Base-by-base conservation (phyloP, 371 early-diverging fungal genomes). In the Mucor mucedo region DNA sequence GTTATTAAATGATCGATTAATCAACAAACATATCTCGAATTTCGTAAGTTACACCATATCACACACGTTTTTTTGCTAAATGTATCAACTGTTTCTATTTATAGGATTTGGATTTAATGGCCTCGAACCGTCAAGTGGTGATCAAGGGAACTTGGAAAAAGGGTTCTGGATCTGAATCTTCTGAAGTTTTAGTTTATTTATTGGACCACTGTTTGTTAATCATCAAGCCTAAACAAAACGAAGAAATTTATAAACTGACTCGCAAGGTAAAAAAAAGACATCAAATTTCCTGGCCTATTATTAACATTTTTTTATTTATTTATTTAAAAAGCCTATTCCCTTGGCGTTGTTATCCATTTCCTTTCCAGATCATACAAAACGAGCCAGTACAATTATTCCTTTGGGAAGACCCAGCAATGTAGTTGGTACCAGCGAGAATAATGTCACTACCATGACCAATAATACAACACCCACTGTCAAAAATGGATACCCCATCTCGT, bases 131-230 rank as follows among this genome's bases (percentile, higher is more conserved):
- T 32, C 80, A 85, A 58, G 61, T 94, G 9, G 80, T 94, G 38
- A 85, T 91, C 64, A 93, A 94, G 54, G 95, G 96, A 28, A 81
- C 85, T 29, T 76, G 95, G 69, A 90, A 89, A 30, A 89, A 89
- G 62, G 78, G 89, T 5, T 72, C 88, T 52, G 92, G 89, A 21
- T 59, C 60, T 10, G 91, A 91, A 50, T 78, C 81, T 16, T 77
- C 86, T 0, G 91, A 91, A 28, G 65, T 95, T 13, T 79, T 81
- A 41, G 87, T 95, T 21, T 92, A 92, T 69, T 72, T 96, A 30
- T 87, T 97, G 45, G 98, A 97, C 66, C 94, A 96, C 73, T 84
- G 85, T 55, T 73, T 97, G 13, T 69, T 97, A 10, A 76, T 96
- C 69, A 85, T 92, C 48, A 92, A 91, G 69, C 78, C 80, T 14